phyloP scores from a whole-genome alignment of 179 eudicot species.

The Carnegiea gigantea region DNA sequence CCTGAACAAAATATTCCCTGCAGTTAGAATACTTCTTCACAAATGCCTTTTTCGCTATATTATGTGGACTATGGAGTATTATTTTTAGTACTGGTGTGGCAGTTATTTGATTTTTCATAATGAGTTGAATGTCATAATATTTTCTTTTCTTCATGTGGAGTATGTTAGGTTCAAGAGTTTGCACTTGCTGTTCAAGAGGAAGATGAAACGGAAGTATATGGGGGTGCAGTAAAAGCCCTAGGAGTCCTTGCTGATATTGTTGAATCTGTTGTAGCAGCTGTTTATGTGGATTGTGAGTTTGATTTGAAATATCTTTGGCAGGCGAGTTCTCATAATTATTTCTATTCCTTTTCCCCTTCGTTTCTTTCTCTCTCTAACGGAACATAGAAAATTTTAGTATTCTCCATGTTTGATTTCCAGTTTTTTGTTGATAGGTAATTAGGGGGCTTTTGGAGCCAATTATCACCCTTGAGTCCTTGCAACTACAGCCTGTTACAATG shows the following conservation, averaged over 20 bases:
- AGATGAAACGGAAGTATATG: constrained; percentile 53
- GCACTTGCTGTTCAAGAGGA: constrained; percentile 61
- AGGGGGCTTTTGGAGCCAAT: constrained; percentile 67
- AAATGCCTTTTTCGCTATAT: not conserved
- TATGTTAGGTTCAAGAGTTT: constrained; percentile 66
- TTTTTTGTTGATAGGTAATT: constrained; percentile 39
- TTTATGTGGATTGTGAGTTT: constrained; percentile 59
- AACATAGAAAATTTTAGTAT: not conserved
- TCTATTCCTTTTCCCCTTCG: not conserved
- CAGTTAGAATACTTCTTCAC: not conserved
- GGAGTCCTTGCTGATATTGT: constrained; percentile 87
- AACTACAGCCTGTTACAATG: constrained; percentile 71
- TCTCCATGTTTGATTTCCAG: not conserved
- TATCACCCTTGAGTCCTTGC: constrained; percentile 54
- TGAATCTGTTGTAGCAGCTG: constrained; percentile 82
- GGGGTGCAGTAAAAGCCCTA: constrained; percentile 80
- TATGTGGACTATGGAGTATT: not conserved
- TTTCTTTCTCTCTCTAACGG: not conserved
- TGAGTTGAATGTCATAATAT: not conserved
- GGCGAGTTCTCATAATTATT: constrained; percentile 30
- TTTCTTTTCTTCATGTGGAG: not conserved
- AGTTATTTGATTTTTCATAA: not conserved
- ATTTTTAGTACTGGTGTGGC: not conserved
- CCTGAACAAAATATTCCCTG: not conserved
- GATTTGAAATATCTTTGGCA: constrained; percentile 63